Evolutionary conservation across 208 protist species (phyloP).

Genomic region (Leishmania major): DNA sequence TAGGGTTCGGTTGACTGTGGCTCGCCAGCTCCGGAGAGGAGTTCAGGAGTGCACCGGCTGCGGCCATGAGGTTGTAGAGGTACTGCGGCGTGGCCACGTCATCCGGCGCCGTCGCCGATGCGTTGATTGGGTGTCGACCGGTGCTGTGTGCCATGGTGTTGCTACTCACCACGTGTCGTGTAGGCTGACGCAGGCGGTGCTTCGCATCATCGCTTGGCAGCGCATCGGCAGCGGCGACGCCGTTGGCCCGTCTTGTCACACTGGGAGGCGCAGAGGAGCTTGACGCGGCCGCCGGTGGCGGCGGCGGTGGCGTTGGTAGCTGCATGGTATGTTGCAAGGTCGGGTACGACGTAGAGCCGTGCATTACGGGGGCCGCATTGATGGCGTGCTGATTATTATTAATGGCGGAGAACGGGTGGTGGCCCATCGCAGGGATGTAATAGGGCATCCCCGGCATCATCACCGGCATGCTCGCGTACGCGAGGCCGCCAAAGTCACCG

Average conservation of each 20-base stretch:
- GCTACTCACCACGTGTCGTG: slow-evolving; percentile 24
- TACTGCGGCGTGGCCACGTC: slow-evolving; percentile 28
- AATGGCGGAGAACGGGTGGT: slow-evolving; percentile 41
- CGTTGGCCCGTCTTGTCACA: slow-evolving; percentile 1
- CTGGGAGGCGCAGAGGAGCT: neutral
- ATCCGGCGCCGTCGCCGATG: neutral
- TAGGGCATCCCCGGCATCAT: slow-evolving; percentile 23
- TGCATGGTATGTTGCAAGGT: neutral
- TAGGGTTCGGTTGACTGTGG: neutral
- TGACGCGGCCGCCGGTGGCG: neutral
- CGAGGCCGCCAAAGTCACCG: slow-evolving; percentile 19
- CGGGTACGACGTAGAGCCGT: slow-evolving; percentile 13
- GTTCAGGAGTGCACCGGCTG: slow-evolving; percentile 12
- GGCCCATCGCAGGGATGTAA: slow-evolving; percentile 35
- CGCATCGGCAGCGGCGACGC: slow-evolving; percentile 5
- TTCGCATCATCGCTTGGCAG: slow-evolving; percentile 11
- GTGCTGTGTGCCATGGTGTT: slow-evolving; percentile 31
- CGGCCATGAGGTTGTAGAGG: slow-evolving; percentile 33
- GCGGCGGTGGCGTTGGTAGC: slow-evolving; percentile 3
- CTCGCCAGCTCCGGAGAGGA: slow-evolving; percentile 2
- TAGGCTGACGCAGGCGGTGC: slow-evolving; percentile 21
- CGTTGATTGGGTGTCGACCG: slow-evolving; percentile 9
- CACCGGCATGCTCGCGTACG: slow-evolving; percentile 14
- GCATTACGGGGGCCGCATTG: slow-evolving; percentile 34
- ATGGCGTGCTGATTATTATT: slow-evolving; percentile 44